Conservation (phyloP, 2,329 filamentous ascomycete genomes). For the Hypoxylon sp. region DNA sequence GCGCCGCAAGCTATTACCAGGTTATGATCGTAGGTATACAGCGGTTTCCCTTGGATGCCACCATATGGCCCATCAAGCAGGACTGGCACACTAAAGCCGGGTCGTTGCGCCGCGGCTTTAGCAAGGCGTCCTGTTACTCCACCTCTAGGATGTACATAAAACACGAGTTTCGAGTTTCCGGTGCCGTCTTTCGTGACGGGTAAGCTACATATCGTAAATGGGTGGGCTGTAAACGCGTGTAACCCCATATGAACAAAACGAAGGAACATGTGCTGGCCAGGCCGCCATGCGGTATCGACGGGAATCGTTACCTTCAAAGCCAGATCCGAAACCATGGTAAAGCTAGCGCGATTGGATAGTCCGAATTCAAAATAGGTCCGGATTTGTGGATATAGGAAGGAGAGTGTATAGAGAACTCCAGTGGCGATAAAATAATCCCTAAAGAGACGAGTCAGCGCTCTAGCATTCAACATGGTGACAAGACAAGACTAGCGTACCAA, state of each 20-base stretch:
- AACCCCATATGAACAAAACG: constrained; percentile 63
- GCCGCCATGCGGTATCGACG: constrained; percentile 60
- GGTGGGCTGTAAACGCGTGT: constrained; percentile 62
- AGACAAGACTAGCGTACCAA: constrained; percentile 56
- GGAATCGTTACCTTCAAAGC: constrained; percentile 60
- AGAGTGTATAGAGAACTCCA: constrained; percentile 64
- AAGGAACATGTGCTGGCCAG: constrained; percentile 68
- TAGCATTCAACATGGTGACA: neutral
- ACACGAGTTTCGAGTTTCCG: constrained; percentile 59
- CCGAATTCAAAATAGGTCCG: constrained; percentile 65
- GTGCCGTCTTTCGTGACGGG: constrained; percentile 48
- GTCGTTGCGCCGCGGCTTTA: constrained; percentile 54
- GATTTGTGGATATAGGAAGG: constrained; percentile 60
- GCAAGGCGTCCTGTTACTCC: constrained; percentile 65
- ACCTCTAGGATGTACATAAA: constrained; percentile 64
- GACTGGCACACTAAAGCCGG: constrained; percentile 58
- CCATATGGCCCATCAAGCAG: constrained; percentile 72
- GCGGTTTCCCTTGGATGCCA: constrained; percentile 58
- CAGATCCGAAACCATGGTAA: constrained; percentile 57
- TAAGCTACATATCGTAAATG: constrained; percentile 68
- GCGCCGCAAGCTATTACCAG: constrained; percentile 69
- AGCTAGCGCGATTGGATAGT: constrained; percentile 57
- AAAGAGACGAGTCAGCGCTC: constrained; percentile 6
- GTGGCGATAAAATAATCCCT: constrained; percentile 73
- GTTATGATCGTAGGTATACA: constrained; percentile 57